Evolutionary conservation across 345 rosid species (phyloP), one percentile per base, ranked within the genome.

Genomic region (Clarkia xantiana): DNA sequence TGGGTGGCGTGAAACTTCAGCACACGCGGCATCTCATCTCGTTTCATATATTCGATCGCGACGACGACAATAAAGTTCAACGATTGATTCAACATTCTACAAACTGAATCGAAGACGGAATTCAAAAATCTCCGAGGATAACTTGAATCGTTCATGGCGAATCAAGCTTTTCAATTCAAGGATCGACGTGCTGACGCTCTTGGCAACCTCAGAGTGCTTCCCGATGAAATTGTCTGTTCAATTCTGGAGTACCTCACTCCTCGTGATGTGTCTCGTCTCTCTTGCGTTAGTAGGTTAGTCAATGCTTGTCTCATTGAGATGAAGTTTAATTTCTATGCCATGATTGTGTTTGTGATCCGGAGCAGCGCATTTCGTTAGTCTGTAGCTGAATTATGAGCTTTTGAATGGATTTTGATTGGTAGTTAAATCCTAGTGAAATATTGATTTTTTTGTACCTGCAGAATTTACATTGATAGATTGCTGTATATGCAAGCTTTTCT

Each of bases 281-380:
- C 95, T 58, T 80, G 97, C 55, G 91, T 79, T 51, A 89, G 97
- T 95, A 89, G 97, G 97, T 89, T 42, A 48, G 39, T 19, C 39
- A 7, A 41, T 45, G 51, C 23, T 18, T 48, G 47, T 40, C 40
- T 40, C 40, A 38, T 15, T 23, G 38, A 11, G 14, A 6, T 11
- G 14, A 17, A 3, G 11, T 19, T 39, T 18, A 14, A 19, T 45
- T 16, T 4, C 10, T 48, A 9, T 9, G 10, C 14, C 6, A 12
- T 49, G 42, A 29, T 18, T 34, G 19, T 29, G 7, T 29, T 29
- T 29, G 8, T 29, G 36, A 29, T 29, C 7, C 36, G 9, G 36
- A 29, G 7, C 5, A 29, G 36, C 9, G 36, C 36, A 29, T 29
- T 2, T 29, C 36, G 9, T 2, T 29, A 3, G 36, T 3, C n/a